Percentiles rank a stretch among this genome's conserved stretches.
phyloP scores from a whole-genome alignment of 2,329 filamentous ascomycete species.

The Paraconiothyrium sp. region DNA sequence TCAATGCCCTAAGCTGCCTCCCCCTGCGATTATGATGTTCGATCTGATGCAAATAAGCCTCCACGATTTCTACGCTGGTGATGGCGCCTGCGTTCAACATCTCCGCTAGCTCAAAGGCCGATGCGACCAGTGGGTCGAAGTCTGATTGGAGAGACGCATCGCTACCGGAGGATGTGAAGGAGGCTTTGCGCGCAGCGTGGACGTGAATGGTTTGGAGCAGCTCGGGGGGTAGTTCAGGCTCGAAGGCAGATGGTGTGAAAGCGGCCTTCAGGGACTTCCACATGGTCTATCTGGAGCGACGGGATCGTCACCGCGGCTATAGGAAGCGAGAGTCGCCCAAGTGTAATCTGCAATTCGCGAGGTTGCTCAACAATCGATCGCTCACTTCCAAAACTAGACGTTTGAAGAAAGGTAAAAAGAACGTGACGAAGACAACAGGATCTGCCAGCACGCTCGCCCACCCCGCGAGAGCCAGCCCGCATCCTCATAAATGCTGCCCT shows the following conservation, averaged over 20 bases:
- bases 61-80: conserved; percentile 48
- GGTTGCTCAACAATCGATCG: not conserved
- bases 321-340: not conserved
- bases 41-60: conserved; percentile 46
- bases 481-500: conserved; percentile 26
- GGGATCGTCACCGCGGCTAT: conserved; percentile 9
- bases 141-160: conserved; percentile 34
- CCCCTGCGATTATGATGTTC: conserved; percentile 48
- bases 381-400: not conserved
- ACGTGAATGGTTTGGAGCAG: conserved; percentile 27
- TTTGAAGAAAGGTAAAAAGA: not conserved
- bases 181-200: conserved; percentile 34
- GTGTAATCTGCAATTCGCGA: conserved; percentile 1
- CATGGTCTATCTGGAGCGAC: conserved; percentile 23
- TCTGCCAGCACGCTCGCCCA: not conserved
- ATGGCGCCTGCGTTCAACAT: conserved; percentile 41
- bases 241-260: conserved; percentile 36
- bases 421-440: not conserved
- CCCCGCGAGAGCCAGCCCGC: conserved; percentile 23
- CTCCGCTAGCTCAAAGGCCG: conserved; percentile 44
- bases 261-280: conserved; percentile 41
- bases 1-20: conserved; percentile 48
- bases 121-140: conserved; percentile 44
- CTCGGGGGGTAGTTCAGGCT: conserved; percentile 30
- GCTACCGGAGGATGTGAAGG: conserved; percentile 38